Conservation (phyloP, 108 stramenopile genomes). For the Cyclostephanos tholiformis region DNA sequence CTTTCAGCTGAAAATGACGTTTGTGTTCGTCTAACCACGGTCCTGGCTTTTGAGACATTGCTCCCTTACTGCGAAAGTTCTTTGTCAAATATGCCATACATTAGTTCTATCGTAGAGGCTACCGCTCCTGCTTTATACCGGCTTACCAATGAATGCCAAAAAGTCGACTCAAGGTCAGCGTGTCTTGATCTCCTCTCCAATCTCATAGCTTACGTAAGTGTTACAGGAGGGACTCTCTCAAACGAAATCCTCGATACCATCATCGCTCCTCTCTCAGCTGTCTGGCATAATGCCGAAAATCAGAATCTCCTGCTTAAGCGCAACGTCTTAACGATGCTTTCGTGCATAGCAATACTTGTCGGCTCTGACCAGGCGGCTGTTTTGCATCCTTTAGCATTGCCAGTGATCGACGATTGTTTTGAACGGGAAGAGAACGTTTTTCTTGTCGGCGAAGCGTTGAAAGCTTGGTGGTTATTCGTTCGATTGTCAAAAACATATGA, state of each 20-base stretch:
- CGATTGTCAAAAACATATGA: constrained; percentile 40
- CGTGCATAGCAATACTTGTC: constrained; percentile 37
- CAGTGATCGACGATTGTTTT: constrained; percentile 50
- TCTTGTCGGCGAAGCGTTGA: constrained; percentile 44
- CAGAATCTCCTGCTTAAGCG: constrained; percentile 44
- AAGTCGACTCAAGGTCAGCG: constrained; percentile 37
- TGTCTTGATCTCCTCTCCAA: constrained; percentile 43
- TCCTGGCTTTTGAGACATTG: constrained; percentile 38
- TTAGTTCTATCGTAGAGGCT: constrained; percentile 25
- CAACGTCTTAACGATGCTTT: constrained; percentile 44
- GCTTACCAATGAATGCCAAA: constrained; percentile 40
- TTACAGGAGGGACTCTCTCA: constrained; percentile 21
- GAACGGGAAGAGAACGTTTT: constrained; percentile 39
- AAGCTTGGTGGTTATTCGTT: constrained; percentile 37
- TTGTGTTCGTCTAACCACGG: constrained; percentile 31
- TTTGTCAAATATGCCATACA: constrained; percentile 6
- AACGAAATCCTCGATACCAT: constrained; percentile 36
- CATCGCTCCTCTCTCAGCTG: constrained; percentile 33
- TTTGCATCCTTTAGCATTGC: constrained; percentile 47
- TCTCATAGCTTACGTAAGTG: constrained; percentile 27
- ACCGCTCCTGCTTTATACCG: constrained; percentile 26
- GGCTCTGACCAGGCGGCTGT: constrained; percentile 28
- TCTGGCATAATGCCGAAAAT: constrained; percentile 46
- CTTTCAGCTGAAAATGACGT: constrained; percentile 27
- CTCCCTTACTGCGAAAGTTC: constrained; percentile 35